Percentiles rank a stretch among this genome's conserved stretches.
These are phyloP conservation scores for Haematococcus lacustris DNA, from an alignment of 139 green algal genomes.

Conservation along the genomic window DNA sequence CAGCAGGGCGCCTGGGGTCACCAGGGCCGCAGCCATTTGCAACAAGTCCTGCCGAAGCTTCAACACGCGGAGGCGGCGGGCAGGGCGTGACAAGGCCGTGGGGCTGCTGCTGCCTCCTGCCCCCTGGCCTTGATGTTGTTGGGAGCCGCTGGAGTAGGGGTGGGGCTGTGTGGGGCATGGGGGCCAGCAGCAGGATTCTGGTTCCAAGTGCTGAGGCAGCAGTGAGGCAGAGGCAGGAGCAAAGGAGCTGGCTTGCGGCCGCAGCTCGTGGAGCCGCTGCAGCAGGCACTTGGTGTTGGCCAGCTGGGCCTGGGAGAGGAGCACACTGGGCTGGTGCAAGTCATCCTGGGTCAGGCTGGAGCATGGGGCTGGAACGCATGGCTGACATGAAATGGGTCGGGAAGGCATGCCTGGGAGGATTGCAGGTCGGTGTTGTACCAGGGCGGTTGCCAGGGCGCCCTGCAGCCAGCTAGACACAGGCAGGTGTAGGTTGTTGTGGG, in stretches of 20 bases:
- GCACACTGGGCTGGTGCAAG: too few species aligned
- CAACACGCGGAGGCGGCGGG: constrained; percentile 1
- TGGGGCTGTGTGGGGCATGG: neutral
- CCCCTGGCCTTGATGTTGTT: neutral
- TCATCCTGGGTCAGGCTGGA: too few species aligned
- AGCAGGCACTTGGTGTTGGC: too few species aligned
- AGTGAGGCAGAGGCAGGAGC: neutral
- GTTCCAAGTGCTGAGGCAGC: neutral
- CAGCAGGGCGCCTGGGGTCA: neutral
- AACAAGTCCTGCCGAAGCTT: constrained; percentile 42
- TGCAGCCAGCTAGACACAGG: too few species aligned
- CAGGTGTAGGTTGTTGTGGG: too few species aligned
- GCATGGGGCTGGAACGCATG: too few species aligned
- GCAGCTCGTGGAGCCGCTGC: too few species aligned
- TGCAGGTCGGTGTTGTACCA: neutral
- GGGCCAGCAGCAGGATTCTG: neutral
- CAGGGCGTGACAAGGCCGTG: too few species aligned
- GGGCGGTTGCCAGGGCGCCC: neutral
- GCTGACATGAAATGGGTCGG: too few species aligned
- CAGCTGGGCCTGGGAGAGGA: too few species aligned
- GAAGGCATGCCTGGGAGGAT: neutral
- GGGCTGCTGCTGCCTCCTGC: too few species aligned
- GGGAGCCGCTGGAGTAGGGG: neutral
- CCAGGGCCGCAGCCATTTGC: constrained; percentile 5
- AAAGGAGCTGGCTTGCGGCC: neutral